phyloP scores from a whole-genome alignment of 2,329 filamentous ascomycete species.

The Pseudogymnoascus sp. region DNA sequence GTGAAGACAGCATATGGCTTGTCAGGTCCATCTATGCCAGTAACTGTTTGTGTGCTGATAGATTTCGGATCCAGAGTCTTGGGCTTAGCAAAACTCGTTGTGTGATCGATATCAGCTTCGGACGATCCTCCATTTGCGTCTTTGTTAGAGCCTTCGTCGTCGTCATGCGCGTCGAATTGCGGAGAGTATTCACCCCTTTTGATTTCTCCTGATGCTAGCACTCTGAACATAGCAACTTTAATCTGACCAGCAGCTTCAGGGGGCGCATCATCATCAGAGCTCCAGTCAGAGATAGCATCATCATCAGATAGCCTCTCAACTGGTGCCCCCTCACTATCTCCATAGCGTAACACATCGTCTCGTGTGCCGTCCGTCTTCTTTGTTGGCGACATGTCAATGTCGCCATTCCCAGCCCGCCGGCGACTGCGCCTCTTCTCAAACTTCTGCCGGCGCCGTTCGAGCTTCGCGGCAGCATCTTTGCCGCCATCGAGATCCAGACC shows the following conservation, averaged over 20 bases:
- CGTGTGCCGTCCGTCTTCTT: constrained; percentile 26
- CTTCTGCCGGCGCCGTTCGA: constrained; percentile 81
- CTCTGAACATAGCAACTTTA: constrained; percentile 93
- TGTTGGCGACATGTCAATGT: constrained; percentile 31
- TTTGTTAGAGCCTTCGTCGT: constrained; percentile 60
- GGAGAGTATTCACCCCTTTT: constrained; percentile 97
- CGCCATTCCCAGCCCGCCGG: constrained; percentile 44
- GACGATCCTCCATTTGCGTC: constrained; percentile 48
- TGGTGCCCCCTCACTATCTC: constrained; percentile 64
- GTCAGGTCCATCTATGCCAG: constrained; percentile 89
- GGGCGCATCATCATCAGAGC: constrained; percentile 70
- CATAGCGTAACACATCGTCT: constrained; percentile 67
- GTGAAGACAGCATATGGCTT: constrained; percentile 96
- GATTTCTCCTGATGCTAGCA: constrained; percentile 91
- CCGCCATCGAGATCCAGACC: constrained; percentile 85
- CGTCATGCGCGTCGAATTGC: constrained; percentile 93
- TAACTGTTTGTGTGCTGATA: constrained; percentile 98
- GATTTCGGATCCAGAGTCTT: constrained; percentile 94
- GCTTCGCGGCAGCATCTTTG: constrained; percentile 78
- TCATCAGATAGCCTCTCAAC: constrained; percentile 65
- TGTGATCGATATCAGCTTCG: constrained; percentile 86
- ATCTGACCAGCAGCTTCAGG: constrained; percentile 95
- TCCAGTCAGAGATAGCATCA: constrained; percentile 64
- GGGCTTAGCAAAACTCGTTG: constrained; percentile 93
- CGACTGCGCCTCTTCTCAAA: constrained; percentile 60